phyloP scores from a whole-genome alignment of 805 yeast species.

The Lachancea quebecensis region DNA sequence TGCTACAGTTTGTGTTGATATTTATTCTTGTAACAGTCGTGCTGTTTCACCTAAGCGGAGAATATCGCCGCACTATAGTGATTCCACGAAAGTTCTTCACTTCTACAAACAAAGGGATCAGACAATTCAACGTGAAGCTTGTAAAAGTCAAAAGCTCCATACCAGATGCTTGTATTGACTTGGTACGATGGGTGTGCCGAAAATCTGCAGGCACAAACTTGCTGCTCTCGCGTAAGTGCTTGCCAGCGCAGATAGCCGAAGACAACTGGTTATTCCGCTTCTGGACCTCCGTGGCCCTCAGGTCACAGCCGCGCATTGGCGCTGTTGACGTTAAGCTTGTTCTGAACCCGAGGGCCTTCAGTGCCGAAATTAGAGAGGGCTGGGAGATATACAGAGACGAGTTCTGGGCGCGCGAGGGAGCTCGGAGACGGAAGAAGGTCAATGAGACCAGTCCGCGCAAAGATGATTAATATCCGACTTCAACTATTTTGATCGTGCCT shows the following conservation, averaged over 20 bases:
- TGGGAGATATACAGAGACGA: conserved; percentile 94
- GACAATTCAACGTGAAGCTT: conserved; percentile 73
- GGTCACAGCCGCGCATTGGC: conserved; percentile 60
- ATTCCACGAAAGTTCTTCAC: conserved; percentile 71
- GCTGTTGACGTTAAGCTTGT: conserved; percentile 74
- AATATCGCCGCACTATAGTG: conserved; percentile 77
- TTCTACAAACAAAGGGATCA: conserved; percentile 81
- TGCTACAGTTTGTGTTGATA: conserved; percentile 48
- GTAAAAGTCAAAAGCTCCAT: conserved; percentile 49
- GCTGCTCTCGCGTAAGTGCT: conserved; percentile 11
- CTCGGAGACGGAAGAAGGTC: conserved; percentile 42
- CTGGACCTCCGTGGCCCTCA: conserved; percentile 26
- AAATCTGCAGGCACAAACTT: conserved; percentile 19
- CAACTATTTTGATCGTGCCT: too few relatives aligned
- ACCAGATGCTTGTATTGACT: conserved; percentile 33
- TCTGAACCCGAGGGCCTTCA: conserved; percentile 73
- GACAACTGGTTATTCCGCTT: conserved; percentile 8
- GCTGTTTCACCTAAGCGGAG: conserved; percentile 81
- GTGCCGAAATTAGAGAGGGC: conserved; percentile 77
- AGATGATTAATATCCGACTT: background rate
- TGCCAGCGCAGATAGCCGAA: conserved; percentile 5
- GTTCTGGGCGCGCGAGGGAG: conserved; percentile 84
- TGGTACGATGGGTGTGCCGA: conserved; percentile 27
- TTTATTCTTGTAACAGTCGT: conserved; percentile 61
- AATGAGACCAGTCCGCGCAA: conserved; percentile 5